A percentile compares a stretch with the other conserved stretches of the same genome.
phyloP scores from a whole-genome alignment of 441 rosid species.

The Sinapis alba region DNA sequence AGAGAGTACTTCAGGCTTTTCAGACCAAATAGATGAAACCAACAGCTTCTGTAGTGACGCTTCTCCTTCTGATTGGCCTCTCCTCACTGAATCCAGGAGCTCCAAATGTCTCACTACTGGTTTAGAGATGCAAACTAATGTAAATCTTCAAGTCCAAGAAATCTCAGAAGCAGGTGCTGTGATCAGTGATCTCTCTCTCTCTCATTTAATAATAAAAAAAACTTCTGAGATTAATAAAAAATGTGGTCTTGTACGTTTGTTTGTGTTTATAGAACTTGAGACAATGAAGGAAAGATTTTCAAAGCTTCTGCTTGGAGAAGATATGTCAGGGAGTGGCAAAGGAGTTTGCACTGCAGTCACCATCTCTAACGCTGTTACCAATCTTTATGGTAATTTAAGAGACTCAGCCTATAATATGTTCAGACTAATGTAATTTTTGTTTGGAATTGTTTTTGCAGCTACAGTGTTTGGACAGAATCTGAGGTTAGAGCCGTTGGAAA shows the following conservation, averaged over 20 bases:
- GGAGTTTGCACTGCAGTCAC: conserved; percentile 69
- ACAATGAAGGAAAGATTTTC: conserved; percentile 71
- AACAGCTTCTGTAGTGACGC: conserved; percentile 58
- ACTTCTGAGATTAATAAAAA: neutral
- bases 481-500: conserved; percentile 59
- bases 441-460: conserved; percentile 40
- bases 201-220: neutral
- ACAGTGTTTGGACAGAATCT: conserved; percentile 68
- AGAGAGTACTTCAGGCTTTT: conserved; percentile 53
- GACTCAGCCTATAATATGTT: neutral
- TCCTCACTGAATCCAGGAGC: conserved; percentile 37
- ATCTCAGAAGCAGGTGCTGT: conserved; percentile 55
- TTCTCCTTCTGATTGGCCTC: conserved; percentile 66
- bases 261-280: conserved; percentile 46
- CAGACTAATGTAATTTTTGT: too few relatives aligned
- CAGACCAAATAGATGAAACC: conserved; percentile 61
- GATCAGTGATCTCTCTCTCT: neutral
- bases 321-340: conserved; percentile 79
- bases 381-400: conserved; percentile 54
- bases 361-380: conserved; percentile 72
- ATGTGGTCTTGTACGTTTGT: neutral
- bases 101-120: conserved; percentile 35
- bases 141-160: conserved; percentile 52
- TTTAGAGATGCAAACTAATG: conserved; percentile 38
- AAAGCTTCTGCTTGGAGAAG: conserved; percentile 73